Base-by-base conservation (phyloP, 1,139 yeast genomes). In the Sugiyamaella neomexicana region DNA sequence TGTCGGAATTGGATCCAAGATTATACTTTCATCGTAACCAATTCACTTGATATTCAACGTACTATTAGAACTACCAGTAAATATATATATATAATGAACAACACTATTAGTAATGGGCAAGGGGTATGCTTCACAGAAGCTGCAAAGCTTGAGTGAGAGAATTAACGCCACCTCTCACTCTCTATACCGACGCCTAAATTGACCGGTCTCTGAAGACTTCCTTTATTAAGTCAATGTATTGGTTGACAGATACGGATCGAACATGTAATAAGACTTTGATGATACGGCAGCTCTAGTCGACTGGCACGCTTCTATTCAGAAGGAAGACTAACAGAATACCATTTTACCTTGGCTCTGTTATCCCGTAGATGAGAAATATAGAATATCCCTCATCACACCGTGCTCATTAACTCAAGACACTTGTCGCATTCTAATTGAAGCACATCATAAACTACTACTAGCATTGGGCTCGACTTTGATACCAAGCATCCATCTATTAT, bases 171-270 rank as follows among this genome's bases (percentile, higher is more conserved):
- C 44, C 44, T 40, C 20, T 40, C 13, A 40, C 17, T 32, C 47
- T 5, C 9, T 16, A 16, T 44, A 12, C 39, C 32, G 7, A 13
- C 9, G 50, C 44, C 50, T 9, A 46, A 37, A 46, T 25, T 45
- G 49, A 41, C 38, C 42, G 61, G 55, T 55, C 50, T 57, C 55
- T 62, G 65, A 62, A 62, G 64, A 62, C 65, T 60, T 62, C 59
- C 54, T 48, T 50, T 54, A 46, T 52, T 55, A 49, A 55, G 58
- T 27, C 44, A 46, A 48, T 60, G 49, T 53, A 50, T 47, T 41
- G 50, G 57, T 57, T 59, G 67, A 64, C 68, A 65, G 68, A 65
- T 64, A 63, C 68, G 67, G 64, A 58, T 56, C 62, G 49, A 10
- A 65, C 67, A 65, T 60, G 20, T 20, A 20, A 20, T 20, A 20